Evolutionary conservation across 1,139 yeast species (phyloP).

Genomic region (Nakaseomyces nivariensis): DNA sequence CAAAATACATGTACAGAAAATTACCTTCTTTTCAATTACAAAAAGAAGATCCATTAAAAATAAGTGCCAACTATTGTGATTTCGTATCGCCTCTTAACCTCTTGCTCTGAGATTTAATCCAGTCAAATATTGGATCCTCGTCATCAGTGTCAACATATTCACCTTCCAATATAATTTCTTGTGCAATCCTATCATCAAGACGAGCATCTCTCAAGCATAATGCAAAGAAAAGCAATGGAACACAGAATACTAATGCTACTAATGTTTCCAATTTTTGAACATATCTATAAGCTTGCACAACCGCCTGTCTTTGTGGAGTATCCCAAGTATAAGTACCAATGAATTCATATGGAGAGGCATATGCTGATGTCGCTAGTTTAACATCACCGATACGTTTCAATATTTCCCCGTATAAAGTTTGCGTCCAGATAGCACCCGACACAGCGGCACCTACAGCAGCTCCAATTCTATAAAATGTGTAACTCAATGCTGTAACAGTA

Average conservation of each 20-base stretch:
- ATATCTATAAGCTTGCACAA: conserved; percentile 48
- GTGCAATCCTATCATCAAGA: not conserved
- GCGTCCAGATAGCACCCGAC: conserved; percentile 61
- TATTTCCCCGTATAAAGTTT: conserved; percentile 33
- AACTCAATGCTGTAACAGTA: conserved; percentile 46
- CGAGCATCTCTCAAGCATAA: conserved; percentile 18
- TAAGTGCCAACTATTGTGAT: too few species aligned
- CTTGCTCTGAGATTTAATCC: not conserved
- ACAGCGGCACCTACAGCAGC: conserved; percentile 41
- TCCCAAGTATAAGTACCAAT: conserved; percentile 46
- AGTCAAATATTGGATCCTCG: not conserved
- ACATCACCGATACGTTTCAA: conserved; percentile 18
- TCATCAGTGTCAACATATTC: not conserved
- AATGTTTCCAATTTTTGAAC: conserved; percentile 50
- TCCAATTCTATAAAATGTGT: conserved; percentile 50
- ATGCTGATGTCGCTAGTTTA: conserved; percentile 40
- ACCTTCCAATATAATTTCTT: not conserved
- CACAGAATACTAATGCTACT: conserved; percentile 47
- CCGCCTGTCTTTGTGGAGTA: conserved; percentile 45
- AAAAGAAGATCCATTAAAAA: too few species aligned
- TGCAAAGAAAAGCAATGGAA: conserved; percentile 41
- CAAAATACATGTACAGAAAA: too few species aligned
- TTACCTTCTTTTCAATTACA: too few species aligned
- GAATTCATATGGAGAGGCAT: conserved; percentile 43
- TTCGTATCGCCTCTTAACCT: not conserved